phyloP scores from a whole-genome alignment of 2,329 filamentous ascomycete species.

The Colletotrichum sp. region DNA sequence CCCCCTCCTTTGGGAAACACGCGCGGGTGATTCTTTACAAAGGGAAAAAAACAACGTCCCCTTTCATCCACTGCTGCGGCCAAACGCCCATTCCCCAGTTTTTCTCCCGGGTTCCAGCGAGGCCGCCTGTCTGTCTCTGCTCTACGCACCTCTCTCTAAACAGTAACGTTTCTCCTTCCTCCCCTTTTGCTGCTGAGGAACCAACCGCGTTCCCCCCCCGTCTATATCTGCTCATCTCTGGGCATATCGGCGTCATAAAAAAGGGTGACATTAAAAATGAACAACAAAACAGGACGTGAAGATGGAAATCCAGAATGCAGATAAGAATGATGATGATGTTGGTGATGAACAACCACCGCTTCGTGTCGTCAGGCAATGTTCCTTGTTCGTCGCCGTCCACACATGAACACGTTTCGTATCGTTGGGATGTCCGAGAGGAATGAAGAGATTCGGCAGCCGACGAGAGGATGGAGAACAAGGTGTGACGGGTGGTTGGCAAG shows the following conservation, averaged over 20 bases:
- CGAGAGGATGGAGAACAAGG: background rate
- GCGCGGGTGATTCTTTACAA: background rate
- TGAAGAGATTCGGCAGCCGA: background rate
- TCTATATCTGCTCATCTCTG: background rate
- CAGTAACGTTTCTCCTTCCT: background rate
- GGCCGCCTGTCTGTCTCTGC: background rate
- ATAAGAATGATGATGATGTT: background rate
- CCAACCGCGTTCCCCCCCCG: background rate
- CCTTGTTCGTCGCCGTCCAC: background rate
- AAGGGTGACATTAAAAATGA: background rate
- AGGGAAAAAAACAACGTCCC: background rate
- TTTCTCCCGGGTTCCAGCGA: slow-evolving; percentile 14
- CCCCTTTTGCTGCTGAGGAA: background rate
- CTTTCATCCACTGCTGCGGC: slow-evolving; percentile 4
- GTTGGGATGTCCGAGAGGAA: background rate
- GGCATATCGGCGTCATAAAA: background rate
- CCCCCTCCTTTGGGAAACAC: background rate
- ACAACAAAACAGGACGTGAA: background rate
- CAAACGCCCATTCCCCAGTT: slow-evolving; percentile 5
- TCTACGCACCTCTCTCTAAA: background rate
- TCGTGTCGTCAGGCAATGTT: background rate
- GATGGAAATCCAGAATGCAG: background rate
- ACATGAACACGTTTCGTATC: background rate
- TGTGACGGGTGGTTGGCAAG: background rate
- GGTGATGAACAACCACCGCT: background rate